These are phyloP conservation scores for Tolypocladium amazonense DNA, from an alignment of 2,329 filamentous ascomycete species.

Conservation along the genomic window DNA sequence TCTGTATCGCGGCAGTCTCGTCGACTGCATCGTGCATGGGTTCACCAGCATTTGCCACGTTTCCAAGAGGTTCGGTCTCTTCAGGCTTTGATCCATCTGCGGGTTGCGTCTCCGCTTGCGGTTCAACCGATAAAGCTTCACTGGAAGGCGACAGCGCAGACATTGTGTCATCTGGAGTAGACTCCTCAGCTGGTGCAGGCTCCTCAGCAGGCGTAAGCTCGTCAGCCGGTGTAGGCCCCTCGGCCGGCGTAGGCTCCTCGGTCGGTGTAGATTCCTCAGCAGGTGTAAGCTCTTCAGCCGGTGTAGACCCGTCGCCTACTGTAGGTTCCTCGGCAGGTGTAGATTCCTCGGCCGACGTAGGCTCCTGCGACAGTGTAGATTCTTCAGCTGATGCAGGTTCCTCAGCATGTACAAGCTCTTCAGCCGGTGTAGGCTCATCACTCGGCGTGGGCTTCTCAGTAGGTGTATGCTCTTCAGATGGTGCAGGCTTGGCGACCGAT, in stretches of 20 bases:
- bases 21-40: neutral
- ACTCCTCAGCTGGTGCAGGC: neutral
- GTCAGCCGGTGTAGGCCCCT: neutral
- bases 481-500: neutral
- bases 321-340: neutral
- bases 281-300: neutral
- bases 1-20: neutral
- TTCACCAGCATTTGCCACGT: neutral
- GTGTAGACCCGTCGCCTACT: neutral
- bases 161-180: neutral
- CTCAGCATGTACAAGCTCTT: too few relatives aligned
- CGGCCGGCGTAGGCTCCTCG: neutral
- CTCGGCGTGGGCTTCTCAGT: neutral
- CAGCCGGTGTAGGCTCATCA: neutral
- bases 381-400: neutral
- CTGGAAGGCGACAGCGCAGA: neutral
- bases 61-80: neutral
- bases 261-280: too few relatives aligned
- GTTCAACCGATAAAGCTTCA: neutral
- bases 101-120: neutral
- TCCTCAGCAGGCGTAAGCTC: neutral
- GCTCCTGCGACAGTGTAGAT: neutral
- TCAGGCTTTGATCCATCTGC: neutral
- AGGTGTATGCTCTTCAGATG: neutral
- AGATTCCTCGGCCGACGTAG: neutral